Evolutionary conservation across 257 asterid species (phyloP).

Genomic region (Voacanga thouarsii): DNA sequence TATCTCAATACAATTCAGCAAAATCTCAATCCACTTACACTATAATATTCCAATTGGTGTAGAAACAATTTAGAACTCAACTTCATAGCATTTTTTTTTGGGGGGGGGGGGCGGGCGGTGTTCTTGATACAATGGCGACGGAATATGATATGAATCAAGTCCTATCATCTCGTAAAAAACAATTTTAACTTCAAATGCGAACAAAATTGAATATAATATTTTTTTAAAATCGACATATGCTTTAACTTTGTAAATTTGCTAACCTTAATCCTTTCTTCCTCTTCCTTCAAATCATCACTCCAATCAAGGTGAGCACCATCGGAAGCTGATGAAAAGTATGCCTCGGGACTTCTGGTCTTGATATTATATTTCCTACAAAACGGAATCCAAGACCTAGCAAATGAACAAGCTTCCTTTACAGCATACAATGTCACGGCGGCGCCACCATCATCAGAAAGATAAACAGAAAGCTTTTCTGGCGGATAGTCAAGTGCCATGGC

Average conservation of each 20-base stretch:
- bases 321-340: conserved; percentile 51
- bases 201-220: too few relatives aligned
- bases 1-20: too few relatives aligned
- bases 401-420: conserved; percentile 51
- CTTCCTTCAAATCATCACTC: conserved; percentile 41
- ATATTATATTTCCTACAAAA: conserved; percentile 62
- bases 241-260: background rate
- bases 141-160: too few relatives aligned
- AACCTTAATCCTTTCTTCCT: conserved; percentile 54
- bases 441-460: conserved; percentile 77
- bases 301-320: conserved; percentile 48
- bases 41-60: too few relatives aligned
- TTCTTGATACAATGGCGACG: too few relatives aligned
- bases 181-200: too few relatives aligned
- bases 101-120: too few relatives aligned
- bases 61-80: too few relatives aligned
- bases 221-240: background rate
- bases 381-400: conserved; percentile 63
- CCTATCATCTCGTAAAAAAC: too few relatives aligned
- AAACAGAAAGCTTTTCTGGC: conserved; percentile 62
- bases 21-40: too few relatives aligned
- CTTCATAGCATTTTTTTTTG: too few relatives aligned
- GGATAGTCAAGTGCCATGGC: conserved; percentile 83
- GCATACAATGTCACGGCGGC: conserved; percentile 67
- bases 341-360: conserved; percentile 63